Base-by-base conservation (phyloP, 192 early-diverging fungal species). In the Dissophora ornata region DNA sequence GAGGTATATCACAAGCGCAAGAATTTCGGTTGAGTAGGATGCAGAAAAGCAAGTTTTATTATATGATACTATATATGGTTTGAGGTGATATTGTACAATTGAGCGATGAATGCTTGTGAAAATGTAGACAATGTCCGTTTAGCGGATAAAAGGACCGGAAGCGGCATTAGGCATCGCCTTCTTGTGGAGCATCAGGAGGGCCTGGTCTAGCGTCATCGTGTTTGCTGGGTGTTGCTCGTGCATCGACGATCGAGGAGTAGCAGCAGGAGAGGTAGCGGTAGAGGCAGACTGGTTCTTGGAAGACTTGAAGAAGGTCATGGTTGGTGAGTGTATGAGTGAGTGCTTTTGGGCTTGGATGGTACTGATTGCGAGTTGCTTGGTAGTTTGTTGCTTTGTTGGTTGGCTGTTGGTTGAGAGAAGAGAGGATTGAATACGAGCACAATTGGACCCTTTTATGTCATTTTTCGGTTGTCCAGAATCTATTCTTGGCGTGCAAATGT, bases 201-300 rank as follows among this genome's bases (percentile, higher is more conserved):
- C 69, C 47, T 71, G 50, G 2, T 71, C 60, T 24, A 58, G 60
- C 19, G 69, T 63, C 52, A 71, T 55, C 46, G 41, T 71, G 45
- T 10, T n/a, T 15, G 40, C 5, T 24, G 38, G 30, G 42, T 54
- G 69, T 5, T 62, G 45, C 11, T 54, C 69, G 8, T 63, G 59
- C 44, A 71, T 63, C 8, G 69, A 71, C n/a, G 19, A 49, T 19
- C 69, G 69, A 18, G 69, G 69, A 22, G 69, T 71, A 30, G 29
- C 50, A 4, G 61, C 50, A 32, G 69, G 69, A 4, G 69, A 52
- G 36, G 61, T 54, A 26, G 45, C 25, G 42, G 69, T 55, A 21
- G 69, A 62, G 18, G 67, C 47, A 28, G 56, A 48, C 47, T 57
- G 48, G 56, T 60, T 69, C 56, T 69, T 69, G 28, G 54, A 45